phyloP scores from a whole-genome alignment of 2,329 filamentous ascomycete genomes.

The Paraphaeosphaeria sporulosa region DNA sequence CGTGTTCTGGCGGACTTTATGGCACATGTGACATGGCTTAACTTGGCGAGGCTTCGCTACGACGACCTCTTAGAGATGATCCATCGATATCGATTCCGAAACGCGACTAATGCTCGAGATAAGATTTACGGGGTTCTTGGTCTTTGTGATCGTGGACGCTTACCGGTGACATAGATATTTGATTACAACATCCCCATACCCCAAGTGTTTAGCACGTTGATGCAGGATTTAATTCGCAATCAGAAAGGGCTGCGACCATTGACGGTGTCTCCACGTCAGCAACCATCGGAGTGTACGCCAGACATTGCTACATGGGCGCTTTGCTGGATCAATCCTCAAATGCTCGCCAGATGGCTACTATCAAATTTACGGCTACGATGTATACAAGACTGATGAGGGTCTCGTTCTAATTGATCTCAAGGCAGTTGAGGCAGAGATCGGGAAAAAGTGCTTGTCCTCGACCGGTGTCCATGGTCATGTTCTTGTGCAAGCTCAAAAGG shows the following conservation, averaged over 20 bases:
- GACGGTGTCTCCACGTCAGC: not conserved
- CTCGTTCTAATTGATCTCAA: not conserved
- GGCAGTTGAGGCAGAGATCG: not conserved
- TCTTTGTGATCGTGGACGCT: not conserved
- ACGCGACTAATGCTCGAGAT: constrained; percentile 1
- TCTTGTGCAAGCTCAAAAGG: not conserved
- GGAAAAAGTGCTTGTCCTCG: not conserved
- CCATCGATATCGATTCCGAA: constrained; percentile 3
- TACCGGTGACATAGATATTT: constrained; percentile 1
- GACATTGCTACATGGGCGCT: constrained; percentile 3
- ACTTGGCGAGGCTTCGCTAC: not conserved
- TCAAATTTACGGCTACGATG: constrained; percentile 1
- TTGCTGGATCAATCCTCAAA: not conserved
- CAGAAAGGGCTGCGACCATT: not conserved
- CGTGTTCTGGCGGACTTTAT: not conserved
- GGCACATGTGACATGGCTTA: not conserved
- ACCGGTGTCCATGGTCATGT: not conserved
- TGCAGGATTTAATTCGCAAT: not conserved
- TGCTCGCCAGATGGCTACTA: not conserved
- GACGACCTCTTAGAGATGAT: constrained; percentile 3
- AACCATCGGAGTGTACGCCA: not conserved
- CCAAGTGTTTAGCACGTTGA: constrained; percentile 1
- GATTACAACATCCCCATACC: not conserved
- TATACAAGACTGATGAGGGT: not conserved
- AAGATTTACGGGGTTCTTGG: constrained; percentile 4